Conservation (phyloP, 768 basidiomycete genomes). For the Mycena haematopus region DNA sequence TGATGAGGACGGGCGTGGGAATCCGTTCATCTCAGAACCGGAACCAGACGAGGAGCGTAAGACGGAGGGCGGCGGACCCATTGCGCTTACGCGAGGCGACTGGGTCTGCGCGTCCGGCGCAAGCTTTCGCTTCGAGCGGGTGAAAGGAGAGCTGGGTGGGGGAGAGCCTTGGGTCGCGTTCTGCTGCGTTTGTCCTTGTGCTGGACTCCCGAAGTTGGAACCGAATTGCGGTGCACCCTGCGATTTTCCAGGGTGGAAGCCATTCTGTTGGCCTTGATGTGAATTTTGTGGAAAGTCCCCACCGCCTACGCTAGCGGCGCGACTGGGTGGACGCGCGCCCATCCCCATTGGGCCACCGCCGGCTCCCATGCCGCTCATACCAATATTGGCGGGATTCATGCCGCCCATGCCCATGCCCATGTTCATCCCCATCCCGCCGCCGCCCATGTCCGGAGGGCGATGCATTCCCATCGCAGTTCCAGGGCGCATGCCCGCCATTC, state of each 20-base stretch:
- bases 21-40: slow-evolving; percentile 10
- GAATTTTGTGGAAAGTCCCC: slow-evolving; percentile 11
- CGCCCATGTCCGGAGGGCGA: neutral
- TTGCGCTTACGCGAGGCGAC: slow-evolving; percentile 26
- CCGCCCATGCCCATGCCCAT: slow-evolving; percentile 22
- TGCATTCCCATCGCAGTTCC: slow-evolving; percentile 20
- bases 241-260: slow-evolving; percentile 16
- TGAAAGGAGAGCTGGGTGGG: slow-evolving; percentile 23
- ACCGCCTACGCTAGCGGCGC: slow-evolving; percentile 17
- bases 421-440: slow-evolving; percentile 13
- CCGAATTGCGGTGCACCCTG: slow-evolving; percentile 23
- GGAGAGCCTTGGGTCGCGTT: slow-evolving; percentile 14
- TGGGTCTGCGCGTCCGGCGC: slow-evolving; percentile 20
- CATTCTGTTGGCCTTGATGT: slow-evolving; percentile 13
- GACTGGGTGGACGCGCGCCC: slow-evolving; percentile 21
- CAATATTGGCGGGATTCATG: slow-evolving; percentile 9
- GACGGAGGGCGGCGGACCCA: slow-evolving; percentile 24
- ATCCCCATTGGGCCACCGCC: slow-evolving; percentile 21
- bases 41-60: slow-evolving; percentile 25
- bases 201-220: slow-evolving; percentile 6
- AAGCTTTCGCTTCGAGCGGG: slow-evolving; percentile 14
- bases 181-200: slow-evolving; percentile 12
- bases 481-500: slow-evolving; percentile 21
- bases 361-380: slow-evolving; percentile 16
- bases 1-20: slow-evolving; percentile 14